Conservation (phyloP, 352 stramenopile genomes). For the Phytophthora multivora region DNA sequence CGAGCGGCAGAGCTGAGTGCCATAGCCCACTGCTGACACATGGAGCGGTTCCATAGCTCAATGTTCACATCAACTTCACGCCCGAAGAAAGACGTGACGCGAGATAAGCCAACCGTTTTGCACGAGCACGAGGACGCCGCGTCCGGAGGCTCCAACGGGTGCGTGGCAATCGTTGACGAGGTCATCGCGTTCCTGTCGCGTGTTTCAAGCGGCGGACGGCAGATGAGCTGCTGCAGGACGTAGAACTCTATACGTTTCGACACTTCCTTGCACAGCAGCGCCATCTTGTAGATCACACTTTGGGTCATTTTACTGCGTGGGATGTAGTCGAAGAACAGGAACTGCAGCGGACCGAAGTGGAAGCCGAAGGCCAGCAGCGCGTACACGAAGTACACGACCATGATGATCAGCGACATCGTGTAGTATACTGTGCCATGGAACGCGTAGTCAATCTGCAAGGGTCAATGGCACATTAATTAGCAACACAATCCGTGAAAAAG, state of each 20-base stretch:
- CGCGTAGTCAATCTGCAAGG: constrained; percentile 70
- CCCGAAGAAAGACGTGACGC: constrained; percentile 62
- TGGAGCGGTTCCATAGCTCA: constrained; percentile 68
- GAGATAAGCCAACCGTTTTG: constrained; percentile 29
- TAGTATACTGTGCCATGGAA: constrained; percentile 80
- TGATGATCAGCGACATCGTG: constrained; percentile 61
- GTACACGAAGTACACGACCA: constrained; percentile 72
- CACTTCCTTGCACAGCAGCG: constrained; percentile 40
- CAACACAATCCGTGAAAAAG: neutral
- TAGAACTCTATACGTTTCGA: constrained; percentile 58
- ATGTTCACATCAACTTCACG: constrained; percentile 65
- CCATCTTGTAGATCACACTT: constrained; percentile 50
- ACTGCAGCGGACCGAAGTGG: constrained; percentile 77
- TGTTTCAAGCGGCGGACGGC: constrained; percentile 43
- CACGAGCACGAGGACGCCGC: constrained; percentile 4
- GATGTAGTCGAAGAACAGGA: constrained; percentile 80
- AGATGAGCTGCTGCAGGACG: constrained; percentile 58
- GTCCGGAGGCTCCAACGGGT: constrained; percentile 27
- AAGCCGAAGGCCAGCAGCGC: constrained; percentile 75
- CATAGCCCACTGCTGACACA: constrained; percentile 52
- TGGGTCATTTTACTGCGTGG: constrained; percentile 59
- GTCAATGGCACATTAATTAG: neutral
- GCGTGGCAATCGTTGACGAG: constrained; percentile 26
- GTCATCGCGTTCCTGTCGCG: constrained; percentile 39
- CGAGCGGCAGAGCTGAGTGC: constrained; percentile 30